Evolutionary conservation across 2,329 filamentous ascomycete genomes (phyloP).

Genomic region (Macrophomina pseudophaseolina): DNA sequence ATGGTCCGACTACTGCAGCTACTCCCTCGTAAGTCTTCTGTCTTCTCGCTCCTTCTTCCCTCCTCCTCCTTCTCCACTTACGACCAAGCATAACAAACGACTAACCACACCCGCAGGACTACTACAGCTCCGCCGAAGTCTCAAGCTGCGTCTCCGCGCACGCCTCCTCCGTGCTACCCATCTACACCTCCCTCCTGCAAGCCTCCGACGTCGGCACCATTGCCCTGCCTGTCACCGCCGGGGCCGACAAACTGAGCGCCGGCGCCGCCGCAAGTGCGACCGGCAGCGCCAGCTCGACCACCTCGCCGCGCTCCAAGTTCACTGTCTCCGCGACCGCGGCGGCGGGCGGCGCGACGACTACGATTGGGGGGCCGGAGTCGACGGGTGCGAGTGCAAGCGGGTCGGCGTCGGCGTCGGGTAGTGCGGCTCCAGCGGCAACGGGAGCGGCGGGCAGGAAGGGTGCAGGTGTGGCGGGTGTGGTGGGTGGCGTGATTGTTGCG

Average conservation of each 20-base stretch:
- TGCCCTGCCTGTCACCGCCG: slow-evolving; percentile 10
- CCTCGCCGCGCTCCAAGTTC: neutral
- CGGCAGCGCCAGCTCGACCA: neutral
- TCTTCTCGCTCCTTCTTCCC: neutral
- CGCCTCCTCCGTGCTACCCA: neutral
- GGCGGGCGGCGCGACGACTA: neutral
- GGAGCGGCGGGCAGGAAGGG: neutral
- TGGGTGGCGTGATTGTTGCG: slow-evolving; percentile 3
- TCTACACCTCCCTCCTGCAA: neutral
- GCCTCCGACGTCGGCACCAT: neutral
- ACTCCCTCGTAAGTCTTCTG: neutral
- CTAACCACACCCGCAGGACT: neutral
- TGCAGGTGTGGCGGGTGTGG: neutral
- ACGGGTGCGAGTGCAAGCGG: neutral
- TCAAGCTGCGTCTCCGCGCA: neutral
- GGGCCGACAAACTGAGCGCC: slow-evolving; percentile 15
- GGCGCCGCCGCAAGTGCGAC: neutral
- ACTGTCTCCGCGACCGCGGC: neutral
- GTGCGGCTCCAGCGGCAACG: neutral
- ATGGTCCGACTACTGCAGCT: slow-evolving; percentile 11
- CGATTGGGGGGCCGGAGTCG: neutral
- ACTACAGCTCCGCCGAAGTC: neutral
- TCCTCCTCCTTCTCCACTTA: neutral
- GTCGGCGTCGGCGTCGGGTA: neutral
- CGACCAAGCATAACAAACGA: neutral